Base-by-base conservation (phyloP, 805 yeast genomes). In the Starmera dryadoides region DNA sequence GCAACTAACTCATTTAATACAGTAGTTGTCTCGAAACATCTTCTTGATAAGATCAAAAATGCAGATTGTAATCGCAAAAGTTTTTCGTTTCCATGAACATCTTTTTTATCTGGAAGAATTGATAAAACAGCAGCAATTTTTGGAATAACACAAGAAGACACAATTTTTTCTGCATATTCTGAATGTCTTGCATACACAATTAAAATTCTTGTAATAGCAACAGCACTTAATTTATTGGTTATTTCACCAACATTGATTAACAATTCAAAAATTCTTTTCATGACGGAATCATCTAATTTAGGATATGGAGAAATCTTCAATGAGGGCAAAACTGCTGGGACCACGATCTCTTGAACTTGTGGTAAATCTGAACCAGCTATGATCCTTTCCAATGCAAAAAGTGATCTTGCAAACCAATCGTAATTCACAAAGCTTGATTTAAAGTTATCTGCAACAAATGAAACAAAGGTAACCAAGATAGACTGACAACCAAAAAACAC, bases 21-120 rank as follows among this genome's bases (percentile, higher is more conserved):
- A 0, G 66, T 69, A 0, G 63, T 55, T 3, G 77, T 72, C 56
- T 88, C 97, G 55, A 81, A 77, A 41, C 88, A 79, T 33, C 83
- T 67, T 53, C 96, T 72, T 2, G 81, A 56, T 26, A 87, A 61
- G 11, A 76, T 63, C 1, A 77, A 65, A 17, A 79, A 63, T 1
- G 75, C 56, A 6, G 69, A 62, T 42, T 77, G 79, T 2, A 78
- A 42, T 42, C 59, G 58, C 33, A 62, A 61, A 2, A 64, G 59
- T 34, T 58, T 62, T 6, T 68, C 58, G 34, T 56, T 59, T 41
- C 60, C 63, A 32, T 44, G 49, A 4, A 49, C 41, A 6, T 67
- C 64, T 6, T 30, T 30, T 32, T 34, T 34, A 53, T 32, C 59
- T 5, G 63, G 51, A 42, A 64, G 60, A 3, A 44, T 37, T 10